Evolutionary conservation across 306 rosid species (phyloP), one percentile per base, ranked within the genome.

Genomic region (Sechiopsis laciniata): DNA sequence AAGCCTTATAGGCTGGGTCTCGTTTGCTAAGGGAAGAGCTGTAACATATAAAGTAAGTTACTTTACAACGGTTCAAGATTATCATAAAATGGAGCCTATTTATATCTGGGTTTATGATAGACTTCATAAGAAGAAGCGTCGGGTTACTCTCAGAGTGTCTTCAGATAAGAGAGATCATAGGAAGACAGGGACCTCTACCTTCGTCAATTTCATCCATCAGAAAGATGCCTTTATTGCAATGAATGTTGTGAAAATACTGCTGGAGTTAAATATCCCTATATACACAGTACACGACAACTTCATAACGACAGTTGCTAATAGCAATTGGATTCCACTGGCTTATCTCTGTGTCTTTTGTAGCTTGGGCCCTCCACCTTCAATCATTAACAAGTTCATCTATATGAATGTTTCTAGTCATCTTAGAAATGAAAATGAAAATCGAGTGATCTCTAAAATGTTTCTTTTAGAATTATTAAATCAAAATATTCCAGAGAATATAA

Each of bases 401-500:
- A 51, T 51, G 11, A 51, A 26, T 26, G 29, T 26, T 26, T 26
- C 29, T 26, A 26, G 29, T 26, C 29, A 51, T 51, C 22, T 57
- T 17, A 22, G n/a, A 17, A 26, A 26, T 26, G 29, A 26, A 1
- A 2, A 26, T 26, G 29, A 26, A 26, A 26, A 26, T 26, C 29
- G 29, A 26, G 29, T 26, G 29, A 26, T 26, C 29, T 26, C 29
- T 26, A 26, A 26, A 26, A 26, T 1, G 29, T 26, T 26, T 26
- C 29, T 26, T 26, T 26, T 26, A 26, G 29, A 26, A 26, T 26
- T 26, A 26, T 26, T 26, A 26, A 26, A 26, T 26, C 29, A 26
- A 26, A 17, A 57, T 57, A 57, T 57, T 17, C 63, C 63, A 57
- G 29, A 57, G 63, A 57, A 57, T 57, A 17, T 17, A 57, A 57